Evolutionary conservation across 1,284 basidiomycete species (phyloP), one percentile per base, ranked within the genome.

Genomic region (Malassezia restricta): DNA sequence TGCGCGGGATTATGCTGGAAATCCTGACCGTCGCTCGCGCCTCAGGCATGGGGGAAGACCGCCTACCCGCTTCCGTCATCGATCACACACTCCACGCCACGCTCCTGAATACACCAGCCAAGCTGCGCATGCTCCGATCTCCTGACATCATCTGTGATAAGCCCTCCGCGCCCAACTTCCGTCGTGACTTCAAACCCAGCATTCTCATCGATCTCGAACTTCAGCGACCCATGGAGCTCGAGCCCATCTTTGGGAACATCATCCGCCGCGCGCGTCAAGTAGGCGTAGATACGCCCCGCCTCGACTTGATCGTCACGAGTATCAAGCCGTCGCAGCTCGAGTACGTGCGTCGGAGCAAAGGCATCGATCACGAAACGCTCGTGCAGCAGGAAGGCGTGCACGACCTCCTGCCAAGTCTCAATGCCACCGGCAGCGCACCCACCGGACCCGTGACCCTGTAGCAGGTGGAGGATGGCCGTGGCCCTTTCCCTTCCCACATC

Each of bases 1-100:
- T 74, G 12, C 61, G 74, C 5, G 62, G 74, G 1, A 63, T 74
- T 24, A 76, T 77, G 75, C 56, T 69, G 27, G 71, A 77, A 62
- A 68, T 75, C 24, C 49, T 77, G 14, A 70, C 67, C 45, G 70
- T 77, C 6, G 76, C 73, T 1, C 63, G 75, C 3, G 70, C 74
- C 29, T 65, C 55, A 17, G 68, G 69, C 1, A 20, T 68, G 6
- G 31, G 31, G 7, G 65, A 68, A 47, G 27, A 47, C 0, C 57
- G 60, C 0, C 50, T 68, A 24, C 68, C 69, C 5, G 49, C 48
- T 1, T 2, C 46, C 1, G 33, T 53, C 11, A 52, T 70, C 1
- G 67, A 72, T 38, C 28, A 63, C 3, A 59, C 61, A 12, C 29
- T 68, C 20, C 43, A 51, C 7, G 46, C 67, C 33, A 68, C 68